These are phyloP conservation scores for Cladosporium velox DNA, from an alignment of 2,329 filamentous ascomycete genomes.

Conservation along the genomic window DNA sequence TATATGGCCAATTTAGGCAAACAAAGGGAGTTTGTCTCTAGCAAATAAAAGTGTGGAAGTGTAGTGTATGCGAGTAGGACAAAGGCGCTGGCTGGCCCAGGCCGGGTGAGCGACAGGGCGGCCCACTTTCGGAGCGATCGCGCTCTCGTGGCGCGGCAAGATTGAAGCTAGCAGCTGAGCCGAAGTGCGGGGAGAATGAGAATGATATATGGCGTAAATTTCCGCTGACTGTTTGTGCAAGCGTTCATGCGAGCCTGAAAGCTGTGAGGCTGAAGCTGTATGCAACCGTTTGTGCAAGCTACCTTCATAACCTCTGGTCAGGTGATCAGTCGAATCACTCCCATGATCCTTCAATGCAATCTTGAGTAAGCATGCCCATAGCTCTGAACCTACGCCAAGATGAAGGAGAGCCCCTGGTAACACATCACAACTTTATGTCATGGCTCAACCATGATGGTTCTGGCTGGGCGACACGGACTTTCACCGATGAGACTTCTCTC, in stretches of 20 bases:
- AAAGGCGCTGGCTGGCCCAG: not conserved
- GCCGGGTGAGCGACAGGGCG: conserved; percentile 10
- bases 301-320: not conserved
- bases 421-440: not conserved
- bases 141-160: not conserved
- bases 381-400: not conserved
- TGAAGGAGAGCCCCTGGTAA: not conserved
- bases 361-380: not conserved
- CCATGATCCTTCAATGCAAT: not conserved
- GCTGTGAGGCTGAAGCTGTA: not conserved
- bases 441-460: not conserved
- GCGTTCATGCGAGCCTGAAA: not conserved
- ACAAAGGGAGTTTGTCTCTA: conserved; percentile 13
- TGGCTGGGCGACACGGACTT: too few species aligned
- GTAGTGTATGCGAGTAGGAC: not conserved
- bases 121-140: conserved; percentile 11
- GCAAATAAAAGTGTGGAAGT: not conserved
- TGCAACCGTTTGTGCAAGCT: not conserved
- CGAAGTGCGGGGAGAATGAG: not conserved
- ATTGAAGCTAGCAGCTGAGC: not conserved
- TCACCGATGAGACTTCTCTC: not conserved
- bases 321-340: not conserved
- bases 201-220: not conserved
- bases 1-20: not conserved
- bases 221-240: not conserved